Base-by-base conservation (phyloP, 139 green algal genomes). In the Pseudopediastrum boryanum region DNA sequence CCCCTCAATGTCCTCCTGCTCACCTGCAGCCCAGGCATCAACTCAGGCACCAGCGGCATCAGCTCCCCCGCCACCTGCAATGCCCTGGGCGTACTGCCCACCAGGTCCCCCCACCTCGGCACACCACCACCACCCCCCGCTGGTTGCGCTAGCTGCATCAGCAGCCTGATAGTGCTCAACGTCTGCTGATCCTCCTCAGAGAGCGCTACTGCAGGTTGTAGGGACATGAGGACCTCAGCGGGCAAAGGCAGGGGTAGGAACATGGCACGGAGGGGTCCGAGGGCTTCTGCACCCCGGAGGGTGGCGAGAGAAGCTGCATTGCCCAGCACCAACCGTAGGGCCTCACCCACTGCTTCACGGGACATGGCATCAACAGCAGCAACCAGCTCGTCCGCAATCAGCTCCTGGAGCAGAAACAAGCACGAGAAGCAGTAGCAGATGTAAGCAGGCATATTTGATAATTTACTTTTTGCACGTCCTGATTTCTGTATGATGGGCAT, bases 361-460 rank as follows among this genome's bases (percentile, higher is more conserved):
- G 56, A 80, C 78, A 95, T 84, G 13, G 88, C 84, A 43, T 93
- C 89, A 29, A 89, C 83, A 6, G 88, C 87, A 12, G 86, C 86
- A n/a, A 89, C 92, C 48, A 90, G 64, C 79, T 96, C 89, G 58
- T 94, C 89, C 62, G 95, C 87, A 35, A 97, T 56, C 44, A 97
- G 78, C 80, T 93, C 86, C 67, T 84, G 72, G 41, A 76, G 2
- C 21, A n/a, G 48, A n/a, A 16, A 58, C 21, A 16, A 58, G 21
- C 21, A 58, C 48, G 48, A 21, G 16, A 19, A 35, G 29, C 29
- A 44, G 21, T 21, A 61, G 23, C 23, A 27, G 23, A 61, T 61
- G 21, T 23, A 61, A 61, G 50, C 23, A n/a, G n/a, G n/a, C n/a
- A n/a, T n/a, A n/a, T n/a, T n/a, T 70, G 61, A 19, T 70, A 70